These are phyloP conservation scores for Sordariomycetes sp. DNA, from an alignment of 2,329 filamentous ascomycete species.

Conservation along the genomic window DNA sequence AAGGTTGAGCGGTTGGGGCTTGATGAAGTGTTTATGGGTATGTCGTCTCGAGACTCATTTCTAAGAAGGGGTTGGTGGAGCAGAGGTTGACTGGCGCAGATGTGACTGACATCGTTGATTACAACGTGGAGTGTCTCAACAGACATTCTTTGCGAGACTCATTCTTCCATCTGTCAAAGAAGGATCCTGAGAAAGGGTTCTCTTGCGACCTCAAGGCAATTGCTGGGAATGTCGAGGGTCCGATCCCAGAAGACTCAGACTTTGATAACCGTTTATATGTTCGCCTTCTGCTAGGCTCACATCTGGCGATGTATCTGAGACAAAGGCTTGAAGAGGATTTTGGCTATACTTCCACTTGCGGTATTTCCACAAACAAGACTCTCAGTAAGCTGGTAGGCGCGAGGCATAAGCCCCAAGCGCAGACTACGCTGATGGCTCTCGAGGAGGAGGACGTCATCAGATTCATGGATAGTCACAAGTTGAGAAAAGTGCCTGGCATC, in stretches of 20 bases:
- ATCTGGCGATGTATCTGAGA: conserved; percentile 69
- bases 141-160: conserved; percentile 51
- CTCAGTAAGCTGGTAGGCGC: conserved; percentile 79
- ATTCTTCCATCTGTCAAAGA: conserved; percentile 69
- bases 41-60: conserved; percentile 4
- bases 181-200: conserved; percentile 75
- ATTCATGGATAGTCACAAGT: conserved; percentile 69
- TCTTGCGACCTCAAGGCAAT: conserved; percentile 61
- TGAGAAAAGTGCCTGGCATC: conserved; percentile 78
- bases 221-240: conserved; percentile 48
- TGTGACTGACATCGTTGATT: conserved; percentile 76
- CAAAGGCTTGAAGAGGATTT: conserved; percentile 62
- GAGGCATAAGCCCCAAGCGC: conserved; percentile 76
- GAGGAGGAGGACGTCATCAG: conserved; percentile 42
- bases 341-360: conserved; percentile 81
- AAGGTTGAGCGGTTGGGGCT: conserved; percentile 78
- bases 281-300: conserved; percentile 68
- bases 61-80: conserved; percentile 1
- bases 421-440: conserved; percentile 73
- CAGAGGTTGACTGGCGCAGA: conserved; percentile 55
- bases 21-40: conserved; percentile 64
- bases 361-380: conserved; percentile 80
- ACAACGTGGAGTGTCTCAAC: conserved; percentile 69
- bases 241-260: conserved; percentile 10
- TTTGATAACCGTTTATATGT: conserved; percentile 33